These are phyloP conservation scores for Larix kaempferi DNA, from an alignment of 75 land plant species.

Conservation along the genomic window DNA sequence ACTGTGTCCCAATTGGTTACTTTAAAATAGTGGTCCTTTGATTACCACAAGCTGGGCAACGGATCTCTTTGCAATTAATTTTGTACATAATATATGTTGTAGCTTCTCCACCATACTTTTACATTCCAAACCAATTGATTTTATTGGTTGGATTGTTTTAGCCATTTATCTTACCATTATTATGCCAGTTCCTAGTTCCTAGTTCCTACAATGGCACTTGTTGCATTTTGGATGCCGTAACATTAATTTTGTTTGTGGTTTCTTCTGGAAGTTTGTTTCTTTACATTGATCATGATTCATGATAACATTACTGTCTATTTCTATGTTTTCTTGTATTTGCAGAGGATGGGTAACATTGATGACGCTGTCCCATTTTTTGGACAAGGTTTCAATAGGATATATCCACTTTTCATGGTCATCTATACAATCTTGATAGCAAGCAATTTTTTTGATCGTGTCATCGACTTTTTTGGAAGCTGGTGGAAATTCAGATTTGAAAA, in stretches of 20 bases:
- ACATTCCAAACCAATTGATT: no score
- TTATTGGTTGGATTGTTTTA: no score
- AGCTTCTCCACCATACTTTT: no score
- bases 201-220: neutral
- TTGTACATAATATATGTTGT: no score
- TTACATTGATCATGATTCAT: neutral
- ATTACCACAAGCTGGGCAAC: no score
- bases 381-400: conserved; percentile 72
- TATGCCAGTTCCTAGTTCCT: conserved; percentile 1
- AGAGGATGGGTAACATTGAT: conserved; percentile 96
- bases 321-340: conserved; percentile 26
- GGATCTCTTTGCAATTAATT: no score
- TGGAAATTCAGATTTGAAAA: conserved; percentile 67
- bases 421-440: conserved; percentile 91
- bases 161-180: neutral
- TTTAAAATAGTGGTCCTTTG: no score
- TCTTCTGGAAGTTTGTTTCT: neutral
- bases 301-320: neutral
- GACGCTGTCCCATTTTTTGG: conserved; percentile 82
- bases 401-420: conserved; percentile 96
- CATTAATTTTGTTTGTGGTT: neutral
- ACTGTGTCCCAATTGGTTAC: no score
- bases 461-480: conserved; percentile 87
- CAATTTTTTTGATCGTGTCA: conserved; percentile 84
- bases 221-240: neutral